Evolutionary conservation across 177 flowering plant genomes (phyloP).

Genomic region (Vitis hybrid): DNA sequence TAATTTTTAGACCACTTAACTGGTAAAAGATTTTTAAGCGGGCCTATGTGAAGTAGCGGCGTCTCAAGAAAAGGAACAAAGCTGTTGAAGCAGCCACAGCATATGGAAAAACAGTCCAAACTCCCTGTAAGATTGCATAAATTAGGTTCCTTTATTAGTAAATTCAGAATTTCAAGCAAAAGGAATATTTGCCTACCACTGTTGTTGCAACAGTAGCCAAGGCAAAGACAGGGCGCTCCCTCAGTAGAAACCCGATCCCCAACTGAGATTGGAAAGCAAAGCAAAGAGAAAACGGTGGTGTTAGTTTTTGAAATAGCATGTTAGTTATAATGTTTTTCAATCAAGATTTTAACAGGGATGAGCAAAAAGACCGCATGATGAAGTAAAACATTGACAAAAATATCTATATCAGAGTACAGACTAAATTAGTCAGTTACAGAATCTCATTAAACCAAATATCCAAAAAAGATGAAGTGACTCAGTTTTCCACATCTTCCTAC

Average conservation of each 20-base stretch:
- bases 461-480: too few relatives aligned
- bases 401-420: too few relatives aligned
- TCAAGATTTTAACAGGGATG: too few relatives aligned
- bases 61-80: slow-evolving; percentile 51
- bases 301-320: background rate
- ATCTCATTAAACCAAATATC: too few relatives aligned
- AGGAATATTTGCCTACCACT: slow-evolving; percentile 48
- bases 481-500: too few relatives aligned
- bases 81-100: slow-evolving; percentile 70
- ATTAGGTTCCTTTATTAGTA: slow-evolving; percentile 10
- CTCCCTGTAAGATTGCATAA: slow-evolving; percentile 47
- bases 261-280: slow-evolving; percentile 37
- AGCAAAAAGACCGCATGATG: too few relatives aligned
- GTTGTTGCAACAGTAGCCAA: slow-evolving; percentile 81
- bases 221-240: slow-evolving; percentile 75
- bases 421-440: too few relatives aligned
- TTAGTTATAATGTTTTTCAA: background rate
- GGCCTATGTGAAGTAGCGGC: slow-evolving; percentile 34
- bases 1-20: background rate
- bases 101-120: slow-evolving; percentile 86
- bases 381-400: too few relatives aligned
- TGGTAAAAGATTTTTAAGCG: background rate
- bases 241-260: slow-evolving; percentile 68
- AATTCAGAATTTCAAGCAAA: slow-evolving; percentile 1
- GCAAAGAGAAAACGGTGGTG: background rate